These are phyloP conservation scores for Claviceps sp. DNA, from an alignment of 2,329 filamentous ascomycete genomes.

Conservation along the genomic window DNA sequence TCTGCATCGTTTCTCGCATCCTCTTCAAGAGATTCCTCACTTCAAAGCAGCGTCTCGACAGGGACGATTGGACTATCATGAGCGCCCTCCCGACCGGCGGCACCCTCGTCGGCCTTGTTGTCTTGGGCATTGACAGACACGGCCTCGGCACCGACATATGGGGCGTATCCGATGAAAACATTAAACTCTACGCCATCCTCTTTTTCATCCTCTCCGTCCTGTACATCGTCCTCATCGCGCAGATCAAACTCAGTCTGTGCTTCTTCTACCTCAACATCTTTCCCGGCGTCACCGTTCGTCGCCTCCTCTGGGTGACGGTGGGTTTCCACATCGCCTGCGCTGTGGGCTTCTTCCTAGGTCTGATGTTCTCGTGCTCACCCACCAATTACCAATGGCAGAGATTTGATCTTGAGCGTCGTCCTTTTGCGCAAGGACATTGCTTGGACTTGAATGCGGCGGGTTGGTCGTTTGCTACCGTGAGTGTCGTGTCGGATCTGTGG, in stretches of 20 bases:
- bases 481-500: slow-evolving; percentile 2
- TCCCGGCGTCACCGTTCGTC: slow-evolving; percentile 15
- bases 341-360: slow-evolving; percentile 18
- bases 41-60: slow-evolving; percentile 17
- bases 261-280: slow-evolving; percentile 33
- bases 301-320: slow-evolving; percentile 20
- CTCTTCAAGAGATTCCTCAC: slow-evolving; percentile 13
- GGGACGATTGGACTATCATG: slow-evolving; percentile 19
- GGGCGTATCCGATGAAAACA: neutral
- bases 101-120: slow-evolving; percentile 10
- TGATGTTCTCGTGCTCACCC: slow-evolving; percentile 25
- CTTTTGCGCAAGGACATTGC: neutral
- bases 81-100: slow-evolving; percentile 10
- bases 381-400: slow-evolving; percentile 25
- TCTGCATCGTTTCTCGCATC: slow-evolving; percentile 8
- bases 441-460: neutral
- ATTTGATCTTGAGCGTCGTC: slow-evolving; percentile 8
- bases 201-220: slow-evolving; percentile 21
- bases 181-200: slow-evolving; percentile 18
- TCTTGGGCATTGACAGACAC: slow-evolving; percentile 10
- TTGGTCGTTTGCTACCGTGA: neutral
- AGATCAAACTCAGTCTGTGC: slow-evolving; percentile 27
- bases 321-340: slow-evolving; percentile 17
- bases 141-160: slow-evolving; percentile 14
- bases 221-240: slow-evolving; percentile 24